Evolutionary conservation across 2,329 filamentous ascomycete genomes (phyloP), one percentile per base, ranked within the genome.

Genomic region (Bipolaris oryzae): DNA sequence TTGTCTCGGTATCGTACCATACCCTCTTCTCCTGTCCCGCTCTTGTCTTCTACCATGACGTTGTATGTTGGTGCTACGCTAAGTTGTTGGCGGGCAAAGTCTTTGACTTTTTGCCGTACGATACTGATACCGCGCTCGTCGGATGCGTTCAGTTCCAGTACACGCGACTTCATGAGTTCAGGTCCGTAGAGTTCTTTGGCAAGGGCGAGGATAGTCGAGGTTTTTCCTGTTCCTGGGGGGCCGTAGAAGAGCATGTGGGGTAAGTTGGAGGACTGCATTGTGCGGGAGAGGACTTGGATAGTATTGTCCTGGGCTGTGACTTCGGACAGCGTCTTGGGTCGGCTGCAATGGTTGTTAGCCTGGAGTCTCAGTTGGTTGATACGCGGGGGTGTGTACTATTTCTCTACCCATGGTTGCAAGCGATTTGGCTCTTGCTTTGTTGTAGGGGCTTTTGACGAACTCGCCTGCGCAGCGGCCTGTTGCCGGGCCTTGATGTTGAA

Each of bases 221-320:
- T 99, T 81, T 99, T 99, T 67, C 95, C 95, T 0, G 95, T 99
- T 39, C 95, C 95, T 0, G 95, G 96, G 0, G 96, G 95, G 3
- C 95, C 95, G 75, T 99, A 99, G 83, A 98, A 98, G 70, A 99
- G 90, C 92, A 99, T 97, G 78, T 99, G 96, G 3, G 95, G 95
- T 37, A 99, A 89, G 87, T 99, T 99, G 61, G 93, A 92, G 69
- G 94, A 92, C 82, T 98, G 93, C 20, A 99, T 83, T 25, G 92
- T 98, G 69, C 95, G 86, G 74, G 94, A 90, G 39, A 99, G 88
- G 66, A 98, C 89, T 52, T 90, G 92, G 55, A 96, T 90, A 7
- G 95, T 98, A 78, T 99, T 95, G 70, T 99, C 95, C 85, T 99
- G 95, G 11, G 94, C 94, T 18, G 95, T 91, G 63, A 99, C 93